Evolutionary conservation across 495 filamentous ascomycete genomes (phyloP).

Genomic region (Hapsidospora chrysogenum): DNA sequence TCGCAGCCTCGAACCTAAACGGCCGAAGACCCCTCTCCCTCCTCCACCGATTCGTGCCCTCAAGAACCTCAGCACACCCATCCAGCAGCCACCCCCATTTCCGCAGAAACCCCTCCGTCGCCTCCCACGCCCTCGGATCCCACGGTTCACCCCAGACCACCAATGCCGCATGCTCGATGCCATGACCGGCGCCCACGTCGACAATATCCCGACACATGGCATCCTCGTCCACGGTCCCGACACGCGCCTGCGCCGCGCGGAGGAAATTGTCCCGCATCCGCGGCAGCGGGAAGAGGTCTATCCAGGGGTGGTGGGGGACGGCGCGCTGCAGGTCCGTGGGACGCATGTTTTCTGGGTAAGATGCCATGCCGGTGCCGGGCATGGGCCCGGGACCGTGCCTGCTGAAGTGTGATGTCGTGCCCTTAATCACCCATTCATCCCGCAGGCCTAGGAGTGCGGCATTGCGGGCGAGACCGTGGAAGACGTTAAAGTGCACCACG

Average conservation of each 20-base stretch:
- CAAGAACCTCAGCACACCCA: constrained; percentile 15
- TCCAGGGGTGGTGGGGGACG: constrained; percentile 21
- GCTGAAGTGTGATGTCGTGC: constrained; percentile 14
- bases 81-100: constrained; percentile 26
- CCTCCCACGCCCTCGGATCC: constrained; percentile 25
- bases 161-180: constrained; percentile 18
- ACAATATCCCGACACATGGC: constrained; percentile 23
- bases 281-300: constrained; percentile 21
- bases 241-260: no score
- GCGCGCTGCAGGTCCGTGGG: constrained; percentile 21
- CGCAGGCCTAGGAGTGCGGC: constrained; percentile 17
- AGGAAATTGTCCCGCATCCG: constrained; percentile 20
- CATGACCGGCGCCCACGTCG: constrained; percentile 18
- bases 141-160: constrained; percentile 24
- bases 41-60: constrained; percentile 27
- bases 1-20: no score
- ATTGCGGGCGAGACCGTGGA: constrained; percentile 22
- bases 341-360: constrained; percentile 11
- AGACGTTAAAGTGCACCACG: constrained; percentile 26
- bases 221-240: constrained; percentile 24
- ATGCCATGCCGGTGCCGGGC: constrained; percentile 9
- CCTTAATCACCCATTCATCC: constrained; percentile 8
- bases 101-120: constrained; percentile 26
- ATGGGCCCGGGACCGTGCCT: constrained; percentile 14
- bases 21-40: constrained; percentile 19